Conservation (phyloP, 1,284 basidiomycete species). For the Trichosporon faecale region DNA sequence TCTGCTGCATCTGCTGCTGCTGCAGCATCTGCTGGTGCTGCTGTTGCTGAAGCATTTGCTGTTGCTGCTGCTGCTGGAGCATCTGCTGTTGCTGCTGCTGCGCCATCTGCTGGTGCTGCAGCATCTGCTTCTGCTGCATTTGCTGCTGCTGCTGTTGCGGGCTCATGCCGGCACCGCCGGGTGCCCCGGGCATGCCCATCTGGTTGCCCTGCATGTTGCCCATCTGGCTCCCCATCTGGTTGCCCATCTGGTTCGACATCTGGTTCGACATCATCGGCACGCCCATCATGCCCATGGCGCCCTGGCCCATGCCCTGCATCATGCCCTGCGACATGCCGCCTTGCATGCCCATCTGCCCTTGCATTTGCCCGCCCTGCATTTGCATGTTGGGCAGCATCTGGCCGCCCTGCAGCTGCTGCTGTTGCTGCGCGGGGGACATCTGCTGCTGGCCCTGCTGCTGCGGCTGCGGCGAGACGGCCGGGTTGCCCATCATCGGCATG, state of each 20-base stretch:
- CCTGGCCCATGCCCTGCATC: not conserved
- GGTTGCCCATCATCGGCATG: conserved; percentile 3
- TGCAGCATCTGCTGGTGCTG: conserved; percentile 5
- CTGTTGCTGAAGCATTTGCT: conserved; percentile 7
- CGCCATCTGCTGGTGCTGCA: conserved; percentile 5
- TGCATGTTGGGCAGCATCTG: conserved; percentile 3
- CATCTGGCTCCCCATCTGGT: not conserved
- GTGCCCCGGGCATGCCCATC: not conserved
- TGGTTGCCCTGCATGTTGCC: not conserved
- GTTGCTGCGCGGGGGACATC: not conserved
- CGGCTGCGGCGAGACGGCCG: not conserved
- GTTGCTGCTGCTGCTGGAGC: conserved; percentile 7
- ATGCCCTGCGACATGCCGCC: not conserved
- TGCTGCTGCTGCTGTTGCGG: conserved; percentile 13
- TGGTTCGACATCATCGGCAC: not conserved
- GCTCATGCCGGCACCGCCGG: not conserved
- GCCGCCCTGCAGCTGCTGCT: not conserved
- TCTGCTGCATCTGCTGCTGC: conserved; percentile 9
- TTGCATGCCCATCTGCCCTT: conserved; percentile 1
- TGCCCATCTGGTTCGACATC: no score
- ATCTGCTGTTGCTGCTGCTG: conserved; percentile 10
- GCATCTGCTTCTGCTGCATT: not conserved
- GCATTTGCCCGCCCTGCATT: not conserved
- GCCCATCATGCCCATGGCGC: not conserved
- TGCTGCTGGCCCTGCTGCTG: not conserved